These are phyloP conservation scores for Citrus cavaleriei DNA, from an alignment of 345 rosid genomes.

Conservation along the genomic window DNA sequence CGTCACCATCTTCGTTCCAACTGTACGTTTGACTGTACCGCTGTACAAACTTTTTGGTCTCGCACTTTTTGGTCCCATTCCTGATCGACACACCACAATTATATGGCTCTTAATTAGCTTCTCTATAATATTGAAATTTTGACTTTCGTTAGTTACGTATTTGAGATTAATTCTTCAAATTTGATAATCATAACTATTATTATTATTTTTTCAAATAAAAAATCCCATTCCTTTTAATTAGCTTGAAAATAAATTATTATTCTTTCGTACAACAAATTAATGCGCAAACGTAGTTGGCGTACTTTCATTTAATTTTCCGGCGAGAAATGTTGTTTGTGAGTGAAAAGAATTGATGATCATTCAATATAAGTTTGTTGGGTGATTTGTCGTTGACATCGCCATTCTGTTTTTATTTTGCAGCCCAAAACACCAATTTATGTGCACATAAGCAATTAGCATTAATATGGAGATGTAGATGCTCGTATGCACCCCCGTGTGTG, in stretches of 20 bases:
- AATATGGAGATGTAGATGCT: no score
- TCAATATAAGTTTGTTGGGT: background rate
- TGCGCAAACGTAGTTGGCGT: no score
- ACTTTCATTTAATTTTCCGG: no score
- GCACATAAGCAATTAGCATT: no score
- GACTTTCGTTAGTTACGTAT: background rate
- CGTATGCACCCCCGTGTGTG: no score
- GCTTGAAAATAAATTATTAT: no score
- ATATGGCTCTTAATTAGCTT: no score
- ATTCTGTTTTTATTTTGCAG: background rate
- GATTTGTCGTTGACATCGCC: background rate
- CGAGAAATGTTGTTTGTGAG: background rate
- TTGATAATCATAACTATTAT: no score
- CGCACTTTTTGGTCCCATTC: background rate
- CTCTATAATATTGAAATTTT: background rate
- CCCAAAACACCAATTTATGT: no score
- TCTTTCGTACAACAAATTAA: no score
- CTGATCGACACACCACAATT: background rate
- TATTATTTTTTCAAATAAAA: background rate
- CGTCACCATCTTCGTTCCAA: slow-evolving; percentile 14
- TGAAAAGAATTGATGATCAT: background rate
- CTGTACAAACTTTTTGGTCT: background rate
- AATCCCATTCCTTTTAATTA: background rate
- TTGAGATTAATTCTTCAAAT: background rate
- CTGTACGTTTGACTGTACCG: background rate